phyloP scores from a whole-genome alignment of 768 basidiomycete genomes.

The Amanita subjunquillea region DNA sequence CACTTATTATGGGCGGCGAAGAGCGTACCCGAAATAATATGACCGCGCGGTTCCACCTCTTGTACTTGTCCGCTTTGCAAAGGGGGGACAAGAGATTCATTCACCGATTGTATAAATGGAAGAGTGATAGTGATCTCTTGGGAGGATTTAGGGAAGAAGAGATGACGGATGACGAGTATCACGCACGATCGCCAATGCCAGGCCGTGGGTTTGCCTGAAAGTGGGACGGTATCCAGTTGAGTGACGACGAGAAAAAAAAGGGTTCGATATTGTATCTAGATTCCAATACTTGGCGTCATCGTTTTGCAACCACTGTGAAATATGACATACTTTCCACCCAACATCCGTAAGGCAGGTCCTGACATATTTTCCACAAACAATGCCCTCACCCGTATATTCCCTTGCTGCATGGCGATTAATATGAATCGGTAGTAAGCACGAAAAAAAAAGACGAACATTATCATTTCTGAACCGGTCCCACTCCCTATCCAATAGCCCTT shows the following conservation, averaged over 20 bases:
- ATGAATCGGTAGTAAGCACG: not conserved
- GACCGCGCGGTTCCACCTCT: not conserved
- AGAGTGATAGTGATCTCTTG: conserved; percentile 47
- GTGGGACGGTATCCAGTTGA: conserved; percentile 60
- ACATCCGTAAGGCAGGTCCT: conserved; percentile 45
- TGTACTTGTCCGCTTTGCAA: conserved; percentile 8
- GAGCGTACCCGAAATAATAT: not conserved
- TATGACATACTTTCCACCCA: conserved; percentile 38
- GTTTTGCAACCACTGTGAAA: not conserved
- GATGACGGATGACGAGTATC: not conserved
- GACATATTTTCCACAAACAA: conserved; percentile 45
- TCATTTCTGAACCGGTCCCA: conserved; percentile 25
- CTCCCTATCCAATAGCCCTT: conserved; percentile 12
- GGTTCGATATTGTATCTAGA: conserved; percentile 49
- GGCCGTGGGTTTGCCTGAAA: conserved; percentile 38
- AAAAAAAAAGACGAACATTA: conserved; percentile 20
- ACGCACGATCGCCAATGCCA: conserved; percentile 44
- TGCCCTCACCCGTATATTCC: conserved; percentile 36
- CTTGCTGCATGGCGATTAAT: conserved; percentile 1
- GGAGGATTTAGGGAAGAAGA: not conserved
- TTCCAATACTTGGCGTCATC: not conserved
- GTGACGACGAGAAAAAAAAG: conserved; percentile 55
- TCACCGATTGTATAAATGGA: conserved; percentile 41
- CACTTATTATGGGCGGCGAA: too few species aligned
- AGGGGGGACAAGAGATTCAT: conserved; percentile 10